These are phyloP conservation scores for Tagetes erecta DNA, from an alignment of 129 eudicot genomes.

Conservation along the genomic window DNA sequence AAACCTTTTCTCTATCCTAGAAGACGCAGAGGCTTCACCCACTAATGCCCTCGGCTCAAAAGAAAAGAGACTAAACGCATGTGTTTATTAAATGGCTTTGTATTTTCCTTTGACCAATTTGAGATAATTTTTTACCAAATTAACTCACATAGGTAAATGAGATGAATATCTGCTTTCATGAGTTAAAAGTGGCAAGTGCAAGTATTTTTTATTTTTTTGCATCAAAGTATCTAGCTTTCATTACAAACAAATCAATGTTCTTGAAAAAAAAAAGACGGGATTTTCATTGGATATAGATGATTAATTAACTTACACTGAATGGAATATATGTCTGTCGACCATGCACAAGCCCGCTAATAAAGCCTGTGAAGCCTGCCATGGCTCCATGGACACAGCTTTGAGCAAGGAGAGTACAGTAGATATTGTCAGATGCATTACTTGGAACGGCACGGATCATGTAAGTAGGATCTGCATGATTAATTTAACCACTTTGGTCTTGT, in stretches of 20 bases:
- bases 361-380: conserved; percentile 88
- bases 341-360: conserved; percentile 74
- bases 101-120: background rate
- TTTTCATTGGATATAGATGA: background rate
- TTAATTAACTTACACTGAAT: conserved; percentile 54
- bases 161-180: too few species aligned
- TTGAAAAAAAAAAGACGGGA: background rate
- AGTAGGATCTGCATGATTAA: conserved; percentile 67
- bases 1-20: too few species aligned
- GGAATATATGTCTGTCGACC: conserved; percentile 86
- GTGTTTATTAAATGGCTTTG: background rate
- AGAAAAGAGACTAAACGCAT: conserved; percentile 1
- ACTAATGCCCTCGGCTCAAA: too few species aligned
- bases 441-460: conserved; percentile 96
- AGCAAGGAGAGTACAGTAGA: conserved; percentile 92
- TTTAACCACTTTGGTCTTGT: conserved; percentile 22
- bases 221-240: too few species aligned
- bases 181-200: too few species aligned
- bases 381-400: conserved; percentile 97
- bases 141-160: too few species aligned
- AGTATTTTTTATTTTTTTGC: too few species aligned
- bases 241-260: too few species aligned
- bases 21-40: too few species aligned
- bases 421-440: conserved; percentile 88
- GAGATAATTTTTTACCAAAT: background rate